phyloP scores from a whole-genome alignment of 345 rosid genomes.

The Acer negundo region DNA sequence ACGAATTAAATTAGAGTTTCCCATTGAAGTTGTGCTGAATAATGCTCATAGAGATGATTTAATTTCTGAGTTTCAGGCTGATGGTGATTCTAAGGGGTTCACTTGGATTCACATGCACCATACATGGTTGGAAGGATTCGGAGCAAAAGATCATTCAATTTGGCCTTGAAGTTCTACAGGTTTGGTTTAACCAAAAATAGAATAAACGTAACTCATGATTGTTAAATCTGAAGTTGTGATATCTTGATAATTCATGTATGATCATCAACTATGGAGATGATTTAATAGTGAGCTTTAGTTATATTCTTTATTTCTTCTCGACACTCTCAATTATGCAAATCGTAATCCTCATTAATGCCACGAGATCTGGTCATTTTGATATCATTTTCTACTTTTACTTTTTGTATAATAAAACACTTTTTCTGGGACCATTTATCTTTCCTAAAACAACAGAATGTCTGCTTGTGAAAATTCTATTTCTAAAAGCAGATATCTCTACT shows the following conservation, averaged over 20 bases:
- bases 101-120: conserved; percentile 64
- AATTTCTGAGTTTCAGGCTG: conserved; percentile 39
- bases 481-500: too few relatives aligned
- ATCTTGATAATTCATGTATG: not conserved
- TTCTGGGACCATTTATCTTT: too few relatives aligned
- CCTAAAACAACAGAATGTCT: too few relatives aligned
- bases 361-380: too few relatives aligned
- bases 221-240: not conserved
- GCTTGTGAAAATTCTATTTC: too few relatives aligned
- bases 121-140: conserved; percentile 66
- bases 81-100: conserved; percentile 30
- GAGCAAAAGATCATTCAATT: conserved; percentile 42
- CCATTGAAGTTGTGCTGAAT: not conserved
- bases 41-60: not conserved
- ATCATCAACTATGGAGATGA: not conserved
- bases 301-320: not conserved
- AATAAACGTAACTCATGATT: not conserved
- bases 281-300: too few relatives aligned
- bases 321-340: too few relatives aligned
- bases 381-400: too few relatives aligned
- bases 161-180: conserved; percentile 39
- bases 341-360: too few relatives aligned
- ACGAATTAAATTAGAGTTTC: not conserved
- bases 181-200: conserved; percentile 11
- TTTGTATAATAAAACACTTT: too few relatives aligned